Evolutionary conservation across 2,329 filamentous ascomycete genomes (phyloP).

Genomic region (Pseudocercospora musae): DNA sequence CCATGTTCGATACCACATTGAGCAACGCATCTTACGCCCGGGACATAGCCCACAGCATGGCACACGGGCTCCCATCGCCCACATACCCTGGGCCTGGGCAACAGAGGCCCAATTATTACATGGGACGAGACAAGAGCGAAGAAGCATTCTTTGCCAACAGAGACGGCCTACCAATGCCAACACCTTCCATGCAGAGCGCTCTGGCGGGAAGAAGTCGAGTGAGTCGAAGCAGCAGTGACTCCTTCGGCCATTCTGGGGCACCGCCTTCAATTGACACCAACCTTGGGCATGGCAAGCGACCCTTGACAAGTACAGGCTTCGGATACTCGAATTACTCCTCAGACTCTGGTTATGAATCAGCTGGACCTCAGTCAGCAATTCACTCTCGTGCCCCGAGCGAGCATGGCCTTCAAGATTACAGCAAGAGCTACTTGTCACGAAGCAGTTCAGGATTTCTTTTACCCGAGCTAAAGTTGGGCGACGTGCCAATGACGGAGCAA

Average conservation of each 20-base stretch:
- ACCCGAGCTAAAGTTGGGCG: constrained; percentile 24
- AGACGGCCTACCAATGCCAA: constrained; percentile 9
- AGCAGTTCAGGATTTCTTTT: constrained; percentile 15
- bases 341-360: constrained; percentile 33
- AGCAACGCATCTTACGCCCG: constrained; percentile 8
- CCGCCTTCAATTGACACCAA: not conserved
- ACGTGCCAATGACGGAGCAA: constrained; percentile 11
- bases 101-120: not conserved
- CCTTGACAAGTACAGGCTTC: constrained; percentile 4
- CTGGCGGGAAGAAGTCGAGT: not conserved
- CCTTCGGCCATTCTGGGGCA: not conserved
- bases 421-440: constrained; percentile 1
- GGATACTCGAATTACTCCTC: constrained; percentile 20
- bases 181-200: constrained; percentile 2
- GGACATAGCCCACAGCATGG: constrained; percentile 8
- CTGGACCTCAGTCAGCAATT: constrained; percentile 13
- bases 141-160: not conserved
- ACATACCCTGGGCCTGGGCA: not conserved
- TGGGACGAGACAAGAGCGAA: not conserved
- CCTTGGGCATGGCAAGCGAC: constrained; percentile 2
- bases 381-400: constrained; percentile 28
- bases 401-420: constrained; percentile 15
- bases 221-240: constrained; percentile 8
- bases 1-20: constrained; percentile 7
- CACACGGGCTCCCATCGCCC: constrained; percentile 4